Base-by-base conservation (phyloP, 1,284 basidiomycete genomes). In the Fomitopsis betulina region DNA sequence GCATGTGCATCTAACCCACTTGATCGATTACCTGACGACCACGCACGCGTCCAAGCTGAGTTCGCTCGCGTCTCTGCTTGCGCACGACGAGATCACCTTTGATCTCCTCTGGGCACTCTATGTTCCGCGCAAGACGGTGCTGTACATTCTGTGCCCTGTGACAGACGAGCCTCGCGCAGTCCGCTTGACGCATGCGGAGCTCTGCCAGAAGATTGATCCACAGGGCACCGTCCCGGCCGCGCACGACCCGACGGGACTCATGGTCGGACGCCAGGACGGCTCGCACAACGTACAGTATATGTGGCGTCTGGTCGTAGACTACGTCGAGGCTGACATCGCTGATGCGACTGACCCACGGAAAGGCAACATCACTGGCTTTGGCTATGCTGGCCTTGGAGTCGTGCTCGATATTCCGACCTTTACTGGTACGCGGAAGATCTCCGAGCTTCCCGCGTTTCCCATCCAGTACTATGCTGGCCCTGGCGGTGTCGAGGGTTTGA, bases 101-200 rank as follows among this genome's bases (percentile, higher is more conserved):
- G 77, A 81, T n/a, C 73, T 83, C 19, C 74, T 87, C 27, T 83
- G 82, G 71, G 75, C 80, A 3, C 74, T 87, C 58, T 75, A 83
- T 50, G 74, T 83, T 15, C 83, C 84, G 0, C 61, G 63, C n/a
- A 76, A 80, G 56, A 76, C 78, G 23, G 70, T 80, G 39, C 70
- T 86, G 57, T 77, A 84, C 42, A 75, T 76, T 2, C 72, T 68
- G 1, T 84, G 84, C 65, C 76, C 79, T n/a, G 72, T 80, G 47
- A 83, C 82, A 0, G 78, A 77, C 15, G 78, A 80, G 45, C 77
- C 78, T 3, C 76, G 83, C 54, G 72, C 82, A 3, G 78, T 82
- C 63, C 74, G 76, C 39, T 71, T 84, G 13, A 63, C 71, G 2
- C 75, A 74, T 13, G 77, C 73, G 62, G 70, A 68, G 40, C 72